Evolutionary conservation across 352 stramenopile genomes (phyloP).

Genomic region (Thalassiosira livingstoniorum): DNA sequence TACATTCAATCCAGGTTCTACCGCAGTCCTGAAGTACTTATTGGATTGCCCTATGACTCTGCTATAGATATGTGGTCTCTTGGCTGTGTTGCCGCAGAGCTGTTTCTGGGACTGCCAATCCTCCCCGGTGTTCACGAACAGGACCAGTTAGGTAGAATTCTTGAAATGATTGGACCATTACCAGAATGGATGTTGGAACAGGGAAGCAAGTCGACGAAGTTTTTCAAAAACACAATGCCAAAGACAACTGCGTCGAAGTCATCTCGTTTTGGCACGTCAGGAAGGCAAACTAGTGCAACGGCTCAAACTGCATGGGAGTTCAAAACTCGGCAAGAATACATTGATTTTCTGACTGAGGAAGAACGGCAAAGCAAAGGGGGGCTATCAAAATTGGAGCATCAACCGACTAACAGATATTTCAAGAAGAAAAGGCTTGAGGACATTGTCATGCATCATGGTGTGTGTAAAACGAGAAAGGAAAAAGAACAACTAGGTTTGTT

Average conservation of each 20-base stretch:
- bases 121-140: constrained; percentile 97
- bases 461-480: constrained; percentile 60
- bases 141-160: constrained; percentile 90
- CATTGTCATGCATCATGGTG: constrained; percentile 78
- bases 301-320: constrained; percentile 64
- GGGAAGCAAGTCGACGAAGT: constrained; percentile 77
- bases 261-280: background rate
- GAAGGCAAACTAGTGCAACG: constrained; percentile 5
- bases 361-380: constrained; percentile 79
- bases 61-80: constrained; percentile 97
- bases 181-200: constrained; percentile 87
- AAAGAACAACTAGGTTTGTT: constrained; percentile 71
- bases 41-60: constrained; percentile 91
- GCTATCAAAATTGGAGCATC: constrained; percentile 73
- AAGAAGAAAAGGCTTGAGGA: constrained; percentile 75
- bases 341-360: constrained; percentile 69
- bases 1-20: constrained; percentile 99
- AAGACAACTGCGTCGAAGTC: constrained; percentile 4
- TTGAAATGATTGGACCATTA: constrained; percentile 87
- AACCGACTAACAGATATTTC: constrained; percentile 83
- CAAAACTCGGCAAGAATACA: constrained; percentile 77
- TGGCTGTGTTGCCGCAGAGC: constrained; percentile 95
- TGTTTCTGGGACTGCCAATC: constrained; percentile 94
- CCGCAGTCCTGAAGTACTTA: constrained; percentile 93
- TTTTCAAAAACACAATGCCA: constrained; percentile 67